These are phyloP conservation scores for Xerocomellus dryophilus DNA, from an alignment of 768 basidiomycete genomes.

Conservation along the genomic window DNA sequence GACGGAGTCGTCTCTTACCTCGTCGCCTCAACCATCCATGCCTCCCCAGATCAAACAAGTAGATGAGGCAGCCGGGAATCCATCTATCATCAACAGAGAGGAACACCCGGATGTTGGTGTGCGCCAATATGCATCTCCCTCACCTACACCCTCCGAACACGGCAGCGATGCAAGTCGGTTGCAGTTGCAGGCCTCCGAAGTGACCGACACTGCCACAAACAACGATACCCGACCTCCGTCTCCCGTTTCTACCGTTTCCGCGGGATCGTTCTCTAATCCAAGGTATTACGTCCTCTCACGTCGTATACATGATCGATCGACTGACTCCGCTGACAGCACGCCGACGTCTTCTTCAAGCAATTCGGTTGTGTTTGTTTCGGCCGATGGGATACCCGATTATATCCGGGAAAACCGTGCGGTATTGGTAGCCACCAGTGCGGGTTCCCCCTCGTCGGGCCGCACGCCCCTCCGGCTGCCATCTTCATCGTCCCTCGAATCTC, in stretches of 20 bases:
- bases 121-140: slow-evolving; percentile 15
- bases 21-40: background rate
- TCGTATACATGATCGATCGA: background rate
- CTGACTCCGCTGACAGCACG: slow-evolving; percentile 3
- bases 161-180: slow-evolving; percentile 17
- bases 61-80: background rate
- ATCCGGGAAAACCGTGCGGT: slow-evolving; percentile 31
- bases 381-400: slow-evolving; percentile 30
- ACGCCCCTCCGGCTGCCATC: slow-evolving; percentile 24
- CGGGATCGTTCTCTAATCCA: slow-evolving; percentile 11
- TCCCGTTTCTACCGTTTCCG: slow-evolving; percentile 10
- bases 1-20: background rate
- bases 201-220: background rate
- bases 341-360: slow-evolving; percentile 14
- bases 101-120: background rate
- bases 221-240: slow-evolving; percentile 13
- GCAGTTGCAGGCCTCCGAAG: background rate
- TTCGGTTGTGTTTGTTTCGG: slow-evolving; percentile 31
- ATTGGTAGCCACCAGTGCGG: slow-evolving; percentile 29
- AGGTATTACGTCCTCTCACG: slow-evolving; percentile 10
- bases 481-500: slow-evolving; percentile 23
- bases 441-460: slow-evolving; percentile 20
- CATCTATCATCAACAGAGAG: background rate
- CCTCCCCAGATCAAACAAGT: background rate
- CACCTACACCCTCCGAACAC: slow-evolving; percentile 28